Percentiles rank a stretch among this genome's conserved stretches.
Conservation (phyloP, 2,329 filamentous ascomycete genomes). For the Ophidiomyces ophidiicola region DNA sequence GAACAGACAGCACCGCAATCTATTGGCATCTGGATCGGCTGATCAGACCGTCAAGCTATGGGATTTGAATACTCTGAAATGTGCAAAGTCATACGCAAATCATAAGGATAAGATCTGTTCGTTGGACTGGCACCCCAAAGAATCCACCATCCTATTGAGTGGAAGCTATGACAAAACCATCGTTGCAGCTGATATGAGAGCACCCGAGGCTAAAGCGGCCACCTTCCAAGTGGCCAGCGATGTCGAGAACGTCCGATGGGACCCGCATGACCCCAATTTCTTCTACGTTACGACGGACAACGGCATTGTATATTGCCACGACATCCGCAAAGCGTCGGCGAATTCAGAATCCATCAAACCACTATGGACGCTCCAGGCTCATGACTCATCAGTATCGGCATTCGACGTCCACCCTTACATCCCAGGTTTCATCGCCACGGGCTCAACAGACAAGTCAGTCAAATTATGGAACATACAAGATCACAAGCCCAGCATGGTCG, state of each 20-base stretch:
- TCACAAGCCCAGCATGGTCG: conserved; percentile 75
- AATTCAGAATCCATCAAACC: conserved; percentile 66
- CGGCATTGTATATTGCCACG: conserved; percentile 85
- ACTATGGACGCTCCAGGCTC: conserved; percentile 88
- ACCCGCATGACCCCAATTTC: conserved; percentile 81
- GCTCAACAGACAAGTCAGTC: conserved; percentile 85
- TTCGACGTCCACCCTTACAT: conserved; percentile 87
- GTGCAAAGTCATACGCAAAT: conserved; percentile 88
- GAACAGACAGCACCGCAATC: conserved; percentile 85
- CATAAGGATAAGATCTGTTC: conserved; percentile 98
- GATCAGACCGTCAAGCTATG: conserved; percentile 97
- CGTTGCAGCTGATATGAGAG: conserved; percentile 91
- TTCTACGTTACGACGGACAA: conserved; percentile 94
- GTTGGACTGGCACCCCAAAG: conserved; percentile 77
- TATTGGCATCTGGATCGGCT: conserved; percentile 86
- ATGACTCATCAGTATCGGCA: conserved; percentile 80
- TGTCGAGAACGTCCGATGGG: conserved; percentile 85
- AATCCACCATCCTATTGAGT: conserved; percentile 78
- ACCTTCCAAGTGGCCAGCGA: conserved; percentile 93
- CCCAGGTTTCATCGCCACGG: conserved; percentile 85
- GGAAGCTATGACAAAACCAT: conserved; percentile 92
- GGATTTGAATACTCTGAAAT: conserved; percentile 85
- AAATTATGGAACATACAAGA: conserved; percentile 90
- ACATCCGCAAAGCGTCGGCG: conserved; percentile 63
- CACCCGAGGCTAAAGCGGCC: conserved; percentile 66